These are phyloP conservation scores for Botrytis cinerea DNA, from an alignment of 2,329 filamentous ascomycete genomes.

Conservation along the genomic window DNA sequence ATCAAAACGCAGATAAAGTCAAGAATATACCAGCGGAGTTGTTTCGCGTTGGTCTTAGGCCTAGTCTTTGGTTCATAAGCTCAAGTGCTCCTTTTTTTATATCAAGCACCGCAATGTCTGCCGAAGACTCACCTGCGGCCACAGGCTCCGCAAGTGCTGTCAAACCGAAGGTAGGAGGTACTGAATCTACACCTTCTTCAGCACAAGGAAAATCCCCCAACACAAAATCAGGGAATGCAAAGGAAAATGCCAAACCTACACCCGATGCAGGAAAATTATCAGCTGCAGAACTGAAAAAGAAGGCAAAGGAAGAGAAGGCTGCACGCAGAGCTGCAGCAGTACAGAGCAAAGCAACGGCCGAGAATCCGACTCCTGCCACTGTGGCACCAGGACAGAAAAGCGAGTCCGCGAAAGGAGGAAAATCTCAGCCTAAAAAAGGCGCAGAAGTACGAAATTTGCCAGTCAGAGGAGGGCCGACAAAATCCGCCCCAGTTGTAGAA, in stretches of 20 bases:
- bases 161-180: constrained; percentile 13
- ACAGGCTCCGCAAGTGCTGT: constrained; percentile 24
- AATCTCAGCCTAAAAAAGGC: constrained; percentile 46
- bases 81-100: not conserved
- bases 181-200: constrained; percentile 18
- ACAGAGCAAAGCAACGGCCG: constrained; percentile 48
- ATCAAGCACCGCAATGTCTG: constrained; percentile 25
- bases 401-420: constrained; percentile 39
- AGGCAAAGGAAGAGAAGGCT: constrained; percentile 87
- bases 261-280: constrained; percentile 57
- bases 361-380: constrained; percentile 38
- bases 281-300: constrained; percentile 69
- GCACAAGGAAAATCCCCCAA: constrained; percentile 20
- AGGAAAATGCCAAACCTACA: constrained; percentile 24
- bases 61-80: constrained; percentile 11
- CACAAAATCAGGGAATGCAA: constrained; percentile 25
- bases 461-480: constrained; percentile 34
- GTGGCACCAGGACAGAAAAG: constrained; percentile 29
- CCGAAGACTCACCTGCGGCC: constrained; percentile 29
- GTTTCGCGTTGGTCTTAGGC: constrained; percentile 10
- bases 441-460: constrained; percentile 35
- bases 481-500: constrained; percentile 42
- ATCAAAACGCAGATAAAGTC: not conserved
- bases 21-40: not conserved
- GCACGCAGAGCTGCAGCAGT: constrained; percentile 76